Percentiles rank a stretch among this genome's conserved stretches.
These are phyloP conservation scores for Candida tammaniensis DNA, from an alignment of 805 yeast species.

Conservation along the genomic window DNA sequence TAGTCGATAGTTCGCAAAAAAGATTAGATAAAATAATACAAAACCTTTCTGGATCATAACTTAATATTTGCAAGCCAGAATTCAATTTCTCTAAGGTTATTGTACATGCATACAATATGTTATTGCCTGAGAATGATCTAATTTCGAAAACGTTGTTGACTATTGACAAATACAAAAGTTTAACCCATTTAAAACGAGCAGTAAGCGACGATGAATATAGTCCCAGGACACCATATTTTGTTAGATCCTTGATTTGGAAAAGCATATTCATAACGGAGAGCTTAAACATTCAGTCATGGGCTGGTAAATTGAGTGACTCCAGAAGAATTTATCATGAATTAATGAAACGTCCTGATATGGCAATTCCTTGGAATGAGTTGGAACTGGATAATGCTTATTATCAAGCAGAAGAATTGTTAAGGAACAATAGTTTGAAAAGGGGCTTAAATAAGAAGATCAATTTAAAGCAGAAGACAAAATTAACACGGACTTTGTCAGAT, in stretches of 20 bases:
- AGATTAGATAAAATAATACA: too few relatives aligned
- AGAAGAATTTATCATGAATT: constrained; percentile 36
- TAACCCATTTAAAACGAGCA: constrained; percentile 23
- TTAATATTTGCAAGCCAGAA: too few relatives aligned
- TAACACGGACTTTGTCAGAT: constrained; percentile 18
- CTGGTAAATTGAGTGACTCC: constrained; percentile 22
- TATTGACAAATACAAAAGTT: constrained; percentile 30
- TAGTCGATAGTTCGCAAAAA: too few relatives aligned
- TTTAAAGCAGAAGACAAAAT: constrained; percentile 10
- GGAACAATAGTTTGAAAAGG: constrained; percentile 12
- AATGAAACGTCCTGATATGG: constrained; percentile 24
- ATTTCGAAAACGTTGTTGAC: constrained; percentile 37
- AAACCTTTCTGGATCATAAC: too few relatives aligned
- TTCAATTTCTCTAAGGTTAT: too few relatives aligned
- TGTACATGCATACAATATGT: background rate
- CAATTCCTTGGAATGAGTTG: constrained; percentile 36
- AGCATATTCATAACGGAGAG: constrained; percentile 33
- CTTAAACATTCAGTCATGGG: constrained; percentile 35
- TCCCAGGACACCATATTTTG: constrained; percentile 19
- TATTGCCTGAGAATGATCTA: constrained; percentile 28
- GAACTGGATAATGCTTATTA: constrained; percentile 28
- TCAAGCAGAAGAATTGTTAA: constrained; percentile 14
- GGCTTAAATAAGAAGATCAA: background rate
- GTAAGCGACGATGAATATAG: constrained; percentile 29
- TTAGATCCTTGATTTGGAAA: constrained; percentile 39